A percentile compares a stretch with the other conserved stretches of the same genome.
These are phyloP conservation scores for Malania oleifera DNA, from an alignment of 164 flowering plant species.

Conservation along the genomic window DNA sequence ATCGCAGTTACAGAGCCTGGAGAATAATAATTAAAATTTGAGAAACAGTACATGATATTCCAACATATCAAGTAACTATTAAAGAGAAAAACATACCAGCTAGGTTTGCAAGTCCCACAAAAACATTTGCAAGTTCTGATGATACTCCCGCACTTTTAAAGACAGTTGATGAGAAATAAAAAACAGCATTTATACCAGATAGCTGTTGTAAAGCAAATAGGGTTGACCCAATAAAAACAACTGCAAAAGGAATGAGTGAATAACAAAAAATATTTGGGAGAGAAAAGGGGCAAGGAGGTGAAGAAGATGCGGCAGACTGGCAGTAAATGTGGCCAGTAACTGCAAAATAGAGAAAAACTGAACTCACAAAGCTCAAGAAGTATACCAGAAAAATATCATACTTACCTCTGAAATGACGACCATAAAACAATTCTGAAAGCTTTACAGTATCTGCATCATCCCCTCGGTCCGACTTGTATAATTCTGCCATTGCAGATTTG, in stretches of 20 bases:
- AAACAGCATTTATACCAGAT: conserved; percentile 79
- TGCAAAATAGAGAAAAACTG: neutral
- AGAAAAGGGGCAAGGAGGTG: conserved; percentile 7
- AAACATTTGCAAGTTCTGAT: conserved; percentile 49
- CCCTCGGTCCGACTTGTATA: conserved; percentile 69
- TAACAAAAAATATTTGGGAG: conserved; percentile 23
- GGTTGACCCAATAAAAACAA: conserved; percentile 89
- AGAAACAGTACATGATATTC: neutral
- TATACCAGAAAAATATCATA: conserved; percentile 9
- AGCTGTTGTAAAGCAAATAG: conserved; percentile 81
- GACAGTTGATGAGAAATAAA: conserved; percentile 78
- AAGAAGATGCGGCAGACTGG: neutral
- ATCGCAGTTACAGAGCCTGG: conserved; percentile 80
- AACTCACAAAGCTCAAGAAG: neutral
- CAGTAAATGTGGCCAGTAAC: no score
- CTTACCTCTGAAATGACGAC: conserved; percentile 84
- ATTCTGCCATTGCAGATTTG: conserved; percentile 66
- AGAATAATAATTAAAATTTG: conserved; percentile 9
- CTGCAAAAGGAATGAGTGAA: conserved; percentile 77
- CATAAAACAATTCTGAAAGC: conserved; percentile 66
- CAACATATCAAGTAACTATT: neutral
- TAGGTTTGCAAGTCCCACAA: conserved; percentile 53
- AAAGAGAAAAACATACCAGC: conserved; percentile 29
- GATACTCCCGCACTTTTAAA: conserved; percentile 71
- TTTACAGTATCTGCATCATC: conserved; percentile 57